Percentiles rank a stretch among this genome's conserved stretches.
Evolutionary conservation across 1,284 basidiomycete species (phyloP).

Genomic region (Apiotrichum siamense): DNA sequence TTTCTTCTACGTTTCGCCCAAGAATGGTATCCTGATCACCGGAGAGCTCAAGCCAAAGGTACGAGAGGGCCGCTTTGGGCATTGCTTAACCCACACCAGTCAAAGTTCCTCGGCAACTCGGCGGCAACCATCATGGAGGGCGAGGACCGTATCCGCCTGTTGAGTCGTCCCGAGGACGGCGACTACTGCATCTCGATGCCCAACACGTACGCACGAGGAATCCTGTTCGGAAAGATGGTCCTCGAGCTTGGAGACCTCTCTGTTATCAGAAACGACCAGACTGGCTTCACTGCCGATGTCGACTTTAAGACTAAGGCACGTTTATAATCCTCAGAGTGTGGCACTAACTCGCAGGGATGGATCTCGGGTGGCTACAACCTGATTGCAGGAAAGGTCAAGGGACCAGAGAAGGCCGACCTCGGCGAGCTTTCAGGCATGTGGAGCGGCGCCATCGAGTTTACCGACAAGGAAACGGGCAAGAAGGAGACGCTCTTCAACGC

Average conservation of each 20-base stretch:
- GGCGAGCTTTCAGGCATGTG: constrained; percentile 89
- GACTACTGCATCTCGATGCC: constrained; percentile 62
- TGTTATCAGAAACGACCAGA: constrained; percentile 74
- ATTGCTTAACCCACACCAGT: too few species aligned
- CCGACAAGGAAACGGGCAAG: constrained; percentile 61
- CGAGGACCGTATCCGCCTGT: constrained; percentile 76
- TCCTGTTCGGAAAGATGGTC: constrained; percentile 97
- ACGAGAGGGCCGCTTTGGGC: too few species aligned
- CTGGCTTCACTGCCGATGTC: constrained; percentile 70
- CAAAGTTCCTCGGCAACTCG: constrained; percentile 92
- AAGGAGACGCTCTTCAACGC: constrained; percentile 82
- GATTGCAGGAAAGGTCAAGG: constrained; percentile 71
- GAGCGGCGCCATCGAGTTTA: constrained; percentile 87
- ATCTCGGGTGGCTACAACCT: constrained; percentile 95
- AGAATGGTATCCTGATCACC: constrained; percentile 68
- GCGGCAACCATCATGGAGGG: constrained; percentile 95
- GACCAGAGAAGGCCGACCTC: constrained; percentile 56
- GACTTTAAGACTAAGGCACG: constrained; percentile 93
- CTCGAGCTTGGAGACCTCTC: constrained; percentile 90
- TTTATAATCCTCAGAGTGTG: not conserved
- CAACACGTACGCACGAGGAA: constrained; percentile 94
- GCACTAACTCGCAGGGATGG: constrained; percentile 62
- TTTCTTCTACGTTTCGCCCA: constrained; percentile 94
- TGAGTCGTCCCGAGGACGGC: constrained; percentile 79
- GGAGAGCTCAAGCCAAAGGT: constrained; percentile 89